phyloP scores from a whole-genome alignment of 352 stramenopile species.

The Phytopythium sindhum region DNA sequence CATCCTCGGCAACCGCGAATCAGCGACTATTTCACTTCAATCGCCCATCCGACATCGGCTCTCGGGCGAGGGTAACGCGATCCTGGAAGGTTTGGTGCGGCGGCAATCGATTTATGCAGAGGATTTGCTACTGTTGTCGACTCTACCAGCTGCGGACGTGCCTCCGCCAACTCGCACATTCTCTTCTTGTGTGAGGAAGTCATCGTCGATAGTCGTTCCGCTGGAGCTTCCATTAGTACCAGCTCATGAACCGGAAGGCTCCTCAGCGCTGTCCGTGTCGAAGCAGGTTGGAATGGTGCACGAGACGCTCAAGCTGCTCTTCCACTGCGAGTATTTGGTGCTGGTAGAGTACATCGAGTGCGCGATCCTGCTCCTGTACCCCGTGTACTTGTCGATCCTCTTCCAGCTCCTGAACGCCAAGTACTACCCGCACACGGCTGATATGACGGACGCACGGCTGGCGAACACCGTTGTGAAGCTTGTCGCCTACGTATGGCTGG shows the following conservation, averaged over 20 bases:
- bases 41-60: not conserved
- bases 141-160: not conserved
- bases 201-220: not conserved
- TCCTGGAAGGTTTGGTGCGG: not conserved
- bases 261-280: not conserved
- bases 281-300: constrained; percentile 1
- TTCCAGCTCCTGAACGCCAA: constrained; percentile 15
- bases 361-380: constrained; percentile 21
- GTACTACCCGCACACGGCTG: constrained; percentile 18
- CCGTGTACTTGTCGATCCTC: constrained; percentile 16
- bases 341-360: constrained; percentile 31
- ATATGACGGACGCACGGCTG: constrained; percentile 9
- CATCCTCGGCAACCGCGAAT: not conserved
- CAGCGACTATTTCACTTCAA: not conserved
- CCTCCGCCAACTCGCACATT: not conserved
- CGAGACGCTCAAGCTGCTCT: constrained; percentile 19
- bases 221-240: not conserved
- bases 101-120: not conserved
- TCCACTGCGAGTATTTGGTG: constrained; percentile 24
- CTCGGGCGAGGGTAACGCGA: not conserved
- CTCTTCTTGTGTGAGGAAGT: not conserved
- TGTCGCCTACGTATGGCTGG: constrained; percentile 15
- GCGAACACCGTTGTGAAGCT: constrained; percentile 7
- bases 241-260: not conserved
- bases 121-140: not conserved